Evolutionary conservation across 768 basidiomycete genomes (phyloP).

Genomic region (Naematelia encephala): DNA sequence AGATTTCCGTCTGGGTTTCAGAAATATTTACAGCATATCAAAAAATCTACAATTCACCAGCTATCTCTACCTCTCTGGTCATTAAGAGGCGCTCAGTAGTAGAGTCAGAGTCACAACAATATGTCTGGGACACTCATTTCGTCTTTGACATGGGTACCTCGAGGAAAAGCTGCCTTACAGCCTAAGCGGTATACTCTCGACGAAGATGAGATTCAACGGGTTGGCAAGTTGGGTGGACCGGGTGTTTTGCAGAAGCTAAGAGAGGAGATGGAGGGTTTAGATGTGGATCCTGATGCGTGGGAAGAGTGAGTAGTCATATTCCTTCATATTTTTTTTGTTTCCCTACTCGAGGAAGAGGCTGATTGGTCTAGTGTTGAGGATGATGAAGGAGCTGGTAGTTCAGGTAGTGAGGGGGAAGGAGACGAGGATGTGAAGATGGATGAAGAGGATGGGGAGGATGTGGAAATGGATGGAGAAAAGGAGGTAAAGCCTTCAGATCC

Average conservation of each 20-base stretch:
- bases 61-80: not conserved
- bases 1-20: not conserved
- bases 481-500: slow-evolving; percentile 50
- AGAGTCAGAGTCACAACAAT: not conserved
- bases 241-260: slow-evolving; percentile 78
- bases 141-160: slow-evolving; percentile 62
- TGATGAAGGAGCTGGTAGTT: slow-evolving; percentile 29
- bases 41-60: not conserved
- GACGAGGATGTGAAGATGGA: slow-evolving; percentile 56
- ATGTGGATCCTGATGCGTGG: slow-evolving; percentile 67
- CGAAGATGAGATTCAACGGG: slow-evolving; percentile 81
- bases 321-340: not conserved
- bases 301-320: slow-evolving; percentile 72
- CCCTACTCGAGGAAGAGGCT: not conserved
- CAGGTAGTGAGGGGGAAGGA: slow-evolving; percentile 59
- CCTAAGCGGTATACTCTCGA: slow-evolving; percentile 87
- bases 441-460: slow-evolving; percentile 51
- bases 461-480: slow-evolving; percentile 32
- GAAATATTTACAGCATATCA: not conserved
- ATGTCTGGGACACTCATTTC: slow-evolving; percentile 51
- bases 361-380: slow-evolving; percentile 15
- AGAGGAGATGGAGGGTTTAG: slow-evolving; percentile 69
- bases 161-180: slow-evolving; percentile 69
- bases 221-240: slow-evolving; percentile 86
- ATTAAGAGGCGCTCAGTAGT: not conserved